Percentiles rank a stretch among this genome's conserved stretches.
Evolutionary conservation across 2,329 filamentous ascomycete species (phyloP).

Genomic region (Endocalyx cinctus): DNA sequence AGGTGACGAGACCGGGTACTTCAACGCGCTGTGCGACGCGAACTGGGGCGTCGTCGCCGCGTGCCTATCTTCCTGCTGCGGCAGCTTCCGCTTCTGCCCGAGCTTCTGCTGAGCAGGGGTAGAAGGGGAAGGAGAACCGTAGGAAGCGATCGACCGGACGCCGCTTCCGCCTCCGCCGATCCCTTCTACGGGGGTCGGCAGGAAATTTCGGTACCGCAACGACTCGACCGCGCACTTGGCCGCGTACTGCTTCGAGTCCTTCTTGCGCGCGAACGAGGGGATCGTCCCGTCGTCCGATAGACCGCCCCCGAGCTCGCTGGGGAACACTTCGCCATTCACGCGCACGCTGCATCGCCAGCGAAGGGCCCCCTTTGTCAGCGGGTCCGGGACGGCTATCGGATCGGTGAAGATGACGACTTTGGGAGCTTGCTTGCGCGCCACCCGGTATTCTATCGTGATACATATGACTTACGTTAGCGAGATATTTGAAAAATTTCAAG

Average conservation of each 20-base stretch:
- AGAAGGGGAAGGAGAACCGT: no score
- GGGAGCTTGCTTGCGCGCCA: constrained; percentile 12
- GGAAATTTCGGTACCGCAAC: constrained; percentile 24
- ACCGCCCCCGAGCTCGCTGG: constrained; percentile 27
- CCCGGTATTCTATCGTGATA: constrained; percentile 28
- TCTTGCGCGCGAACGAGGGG: constrained; percentile 42
- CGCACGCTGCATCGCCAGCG: no score
- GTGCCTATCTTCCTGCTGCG: no score
- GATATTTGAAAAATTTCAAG: no score
- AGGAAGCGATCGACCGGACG: no score
- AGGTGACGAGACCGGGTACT: neutral
- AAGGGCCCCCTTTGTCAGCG: no score
- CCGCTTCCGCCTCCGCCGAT: neutral
- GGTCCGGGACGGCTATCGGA: no score
- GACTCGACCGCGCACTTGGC: constrained; percentile 43
- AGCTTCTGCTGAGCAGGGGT: no score
- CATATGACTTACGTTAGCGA: no score
- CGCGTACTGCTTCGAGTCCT: constrained; percentile 51
- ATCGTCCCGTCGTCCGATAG: constrained; percentile 17
- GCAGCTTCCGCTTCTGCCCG: no score
- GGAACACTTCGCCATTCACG: no score
- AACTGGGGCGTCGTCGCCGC: no score
- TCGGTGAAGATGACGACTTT: constrained; percentile 16
- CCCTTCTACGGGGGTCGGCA: neutral
- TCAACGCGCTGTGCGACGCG: neutral